Conservation (phyloP, 495 filamentous ascomycete species). For the Penicillium arizonense region DNA sequence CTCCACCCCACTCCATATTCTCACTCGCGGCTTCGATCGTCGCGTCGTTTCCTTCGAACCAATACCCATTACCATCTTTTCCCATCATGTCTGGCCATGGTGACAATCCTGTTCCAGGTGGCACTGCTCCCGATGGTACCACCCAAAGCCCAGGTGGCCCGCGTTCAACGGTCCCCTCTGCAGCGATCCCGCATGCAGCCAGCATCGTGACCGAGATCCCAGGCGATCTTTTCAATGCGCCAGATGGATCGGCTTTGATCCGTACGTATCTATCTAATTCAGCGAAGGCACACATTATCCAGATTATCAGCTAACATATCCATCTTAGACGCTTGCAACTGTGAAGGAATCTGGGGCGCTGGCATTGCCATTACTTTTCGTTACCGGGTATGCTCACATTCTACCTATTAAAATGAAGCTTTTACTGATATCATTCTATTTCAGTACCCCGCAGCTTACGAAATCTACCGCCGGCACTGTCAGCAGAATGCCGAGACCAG, state of each 20-base stretch:
- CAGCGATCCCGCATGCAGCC: too few relatives aligned
- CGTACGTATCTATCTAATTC: constrained; percentile 26
- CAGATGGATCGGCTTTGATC: constrained; percentile 41
- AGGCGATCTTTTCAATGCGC: constrained; percentile 46
- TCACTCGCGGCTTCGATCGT: too few relatives aligned
- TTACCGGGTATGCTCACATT: constrained; percentile 20
- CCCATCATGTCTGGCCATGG: too few relatives aligned
- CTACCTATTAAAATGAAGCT: background rate
- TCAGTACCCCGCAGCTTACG: constrained; percentile 43
- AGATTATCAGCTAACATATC: background rate
- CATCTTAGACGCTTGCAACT: constrained; percentile 46
- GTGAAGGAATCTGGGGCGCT: constrained; percentile 40
- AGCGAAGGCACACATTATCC: background rate
- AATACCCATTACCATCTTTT: too few relatives aligned
- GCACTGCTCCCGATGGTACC: too few relatives aligned
- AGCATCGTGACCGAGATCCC: constrained; percentile 25
- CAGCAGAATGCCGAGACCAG: background rate
- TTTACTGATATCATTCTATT: background rate
- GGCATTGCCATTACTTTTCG: constrained; percentile 41
- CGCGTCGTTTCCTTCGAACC: too few relatives aligned
- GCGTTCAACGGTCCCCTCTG: background rate
- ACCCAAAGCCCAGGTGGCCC: background rate
- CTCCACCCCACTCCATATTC: too few relatives aligned
- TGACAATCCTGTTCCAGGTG: too few relatives aligned
- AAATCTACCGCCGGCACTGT: constrained; percentile 36